Evolutionary conservation across 345 rosid genomes (phyloP).

Genomic region (Citrus maxima): DNA sequence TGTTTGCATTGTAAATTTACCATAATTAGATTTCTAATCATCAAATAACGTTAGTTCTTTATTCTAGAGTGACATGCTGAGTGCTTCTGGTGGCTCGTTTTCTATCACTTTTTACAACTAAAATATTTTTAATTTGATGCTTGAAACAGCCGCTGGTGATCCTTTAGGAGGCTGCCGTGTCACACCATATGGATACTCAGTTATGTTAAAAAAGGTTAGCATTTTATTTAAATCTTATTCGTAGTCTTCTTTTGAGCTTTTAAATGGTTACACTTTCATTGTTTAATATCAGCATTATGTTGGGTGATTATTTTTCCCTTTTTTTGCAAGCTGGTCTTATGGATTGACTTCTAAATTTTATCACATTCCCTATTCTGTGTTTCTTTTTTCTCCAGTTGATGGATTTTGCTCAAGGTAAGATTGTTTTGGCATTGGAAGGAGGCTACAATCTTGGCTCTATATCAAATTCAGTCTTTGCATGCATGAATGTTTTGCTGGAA

Average conservation of each 20-base stretch:
- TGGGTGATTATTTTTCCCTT: neutral
- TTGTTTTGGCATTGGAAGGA: conserved; percentile 87
- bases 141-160: conserved; percentile 71
- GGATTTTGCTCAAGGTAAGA: conserved; percentile 82
- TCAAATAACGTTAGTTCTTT: neutral
- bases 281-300: neutral
- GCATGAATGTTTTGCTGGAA: conserved; percentile 79
- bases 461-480: conserved; percentile 84
- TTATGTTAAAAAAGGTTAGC: conserved; percentile 71
- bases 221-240: neutral
- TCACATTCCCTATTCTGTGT: neutral
- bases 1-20: neutral
- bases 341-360: neutral
- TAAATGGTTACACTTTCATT: neutral
- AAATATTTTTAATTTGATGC: conserved; percentile 9
- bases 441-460: conserved; percentile 86
- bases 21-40: neutral
- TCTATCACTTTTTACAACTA: neutral
- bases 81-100: neutral
- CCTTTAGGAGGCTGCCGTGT: conserved; percentile 86
- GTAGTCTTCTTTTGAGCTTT: neutral
- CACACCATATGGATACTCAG: conserved; percentile 83
- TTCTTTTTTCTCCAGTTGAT: conserved; percentile 49
- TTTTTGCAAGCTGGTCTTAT: neutral
- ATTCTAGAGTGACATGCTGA: conserved; percentile 5